Evolutionary conservation across 2,329 filamentous ascomycete genomes (phyloP).

Genomic region (Colletotrichum liriopes): DNA sequence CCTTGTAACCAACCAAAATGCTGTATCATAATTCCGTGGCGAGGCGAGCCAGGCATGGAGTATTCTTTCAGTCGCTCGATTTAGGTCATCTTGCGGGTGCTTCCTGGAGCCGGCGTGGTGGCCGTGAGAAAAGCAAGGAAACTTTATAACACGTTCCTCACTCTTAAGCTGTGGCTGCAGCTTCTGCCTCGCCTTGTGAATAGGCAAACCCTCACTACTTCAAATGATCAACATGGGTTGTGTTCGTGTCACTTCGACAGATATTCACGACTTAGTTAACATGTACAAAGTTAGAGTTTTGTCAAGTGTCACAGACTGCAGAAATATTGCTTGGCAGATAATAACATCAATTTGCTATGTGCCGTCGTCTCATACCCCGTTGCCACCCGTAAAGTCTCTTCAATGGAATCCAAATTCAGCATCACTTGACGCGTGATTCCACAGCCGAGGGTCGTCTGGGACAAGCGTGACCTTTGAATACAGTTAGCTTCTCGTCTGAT

Average conservation of each 20-base stretch:
- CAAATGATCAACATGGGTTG: neutral
- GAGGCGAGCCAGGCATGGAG: slow-evolving; percentile 22
- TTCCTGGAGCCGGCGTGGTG: slow-evolving; percentile 7
- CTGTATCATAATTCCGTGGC: slow-evolving; percentile 39
- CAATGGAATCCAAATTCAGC: neutral
- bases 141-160: neutral
- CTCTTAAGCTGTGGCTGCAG: neutral
- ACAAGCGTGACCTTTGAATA: neutral
- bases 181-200: neutral
- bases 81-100: slow-evolving; percentile 5
- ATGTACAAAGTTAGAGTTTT: too few species aligned
- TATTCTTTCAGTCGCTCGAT: slow-evolving; percentile 8
- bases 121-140: neutral
- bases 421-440: slow-evolving; percentile 7
- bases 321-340: too few species aligned
- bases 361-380: neutral
- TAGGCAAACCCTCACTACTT: neutral
- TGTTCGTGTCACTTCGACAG: neutral
- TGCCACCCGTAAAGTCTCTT: too few species aligned
- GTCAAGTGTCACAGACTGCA: too few species aligned
- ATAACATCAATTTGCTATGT: slow-evolving; percentile 18
- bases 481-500: slow-evolving; percentile 21
- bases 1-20: slow-evolving; percentile 39
- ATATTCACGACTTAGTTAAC: too few species aligned
- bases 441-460: too few species aligned